Evolutionary conservation across 2,329 filamentous ascomycete species (phyloP).

Genomic region (Nannizziopsis arthrosporioides): DNA sequence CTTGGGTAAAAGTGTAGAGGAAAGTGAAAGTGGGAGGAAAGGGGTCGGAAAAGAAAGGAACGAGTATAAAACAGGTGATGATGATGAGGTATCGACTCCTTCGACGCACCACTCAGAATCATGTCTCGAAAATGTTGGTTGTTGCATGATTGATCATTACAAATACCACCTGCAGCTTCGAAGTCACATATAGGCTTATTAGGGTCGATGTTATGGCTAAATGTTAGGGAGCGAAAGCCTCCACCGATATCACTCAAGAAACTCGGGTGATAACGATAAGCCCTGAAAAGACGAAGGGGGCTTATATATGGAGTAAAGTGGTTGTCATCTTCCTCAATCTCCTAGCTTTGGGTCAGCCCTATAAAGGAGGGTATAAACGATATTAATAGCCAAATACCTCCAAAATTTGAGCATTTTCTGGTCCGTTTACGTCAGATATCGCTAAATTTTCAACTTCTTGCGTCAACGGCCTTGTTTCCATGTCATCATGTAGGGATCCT

Average conservation of each 20-base stretch:
- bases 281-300: constrained; percentile 68
- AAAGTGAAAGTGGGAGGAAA: not conserved
- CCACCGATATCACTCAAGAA: constrained; percentile 58
- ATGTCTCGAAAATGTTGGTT: constrained; percentile 72
- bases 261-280: constrained; percentile 78
- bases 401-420: constrained; percentile 18
- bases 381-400: constrained; percentile 15
- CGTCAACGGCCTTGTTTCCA: constrained; percentile 17
- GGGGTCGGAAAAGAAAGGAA: constrained; percentile 1
- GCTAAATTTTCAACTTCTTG: constrained; percentile 26
- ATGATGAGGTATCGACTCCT: constrained; percentile 18
- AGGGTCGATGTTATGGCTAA: constrained; percentile 79
- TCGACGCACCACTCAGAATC: constrained; percentile 60
- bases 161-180: constrained; percentile 58
- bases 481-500: constrained; percentile 18
- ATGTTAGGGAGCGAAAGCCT: constrained; percentile 81
- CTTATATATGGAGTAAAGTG: constrained; percentile 63
- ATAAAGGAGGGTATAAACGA: constrained; percentile 20
- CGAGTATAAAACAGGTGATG: not conserved
- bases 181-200: constrained; percentile 62
- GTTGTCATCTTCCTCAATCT: constrained; percentile 16
- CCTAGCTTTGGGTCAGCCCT: constrained; percentile 1
- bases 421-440: constrained; percentile 21
- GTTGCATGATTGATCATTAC: constrained; percentile 62
- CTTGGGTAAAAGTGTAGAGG: not conserved